Evolutionary conservation across 1,284 basidiomycete species (phyloP).

Genomic region (Sanghuangporus sanghuang): DNA sequence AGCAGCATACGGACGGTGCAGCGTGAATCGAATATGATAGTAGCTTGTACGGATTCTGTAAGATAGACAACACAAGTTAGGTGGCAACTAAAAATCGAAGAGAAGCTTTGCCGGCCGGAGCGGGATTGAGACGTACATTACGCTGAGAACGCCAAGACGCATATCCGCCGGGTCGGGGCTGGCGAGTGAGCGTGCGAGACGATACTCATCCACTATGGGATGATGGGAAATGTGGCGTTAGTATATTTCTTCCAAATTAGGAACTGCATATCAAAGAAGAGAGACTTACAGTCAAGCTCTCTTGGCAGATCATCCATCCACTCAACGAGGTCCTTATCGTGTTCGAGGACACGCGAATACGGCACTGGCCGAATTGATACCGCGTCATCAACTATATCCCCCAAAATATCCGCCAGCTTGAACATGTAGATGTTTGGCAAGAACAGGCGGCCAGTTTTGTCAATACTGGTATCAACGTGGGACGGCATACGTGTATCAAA

Average conservation of each 20-base stretch:
- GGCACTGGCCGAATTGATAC: slow-evolving; percentile 68
- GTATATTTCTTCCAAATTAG: not conserved
- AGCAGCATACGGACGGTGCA: slow-evolving; percentile 73
- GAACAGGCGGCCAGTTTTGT: slow-evolving; percentile 58
- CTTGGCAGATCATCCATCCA: slow-evolving; percentile 70
- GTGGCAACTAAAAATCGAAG: not conserved
- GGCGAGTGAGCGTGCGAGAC: slow-evolving; percentile 61
- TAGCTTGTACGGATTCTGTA: slow-evolving; percentile 55
- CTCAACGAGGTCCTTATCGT: slow-evolving; percentile 58
- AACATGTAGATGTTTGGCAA: slow-evolving; percentile 71
- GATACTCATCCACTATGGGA: slow-evolving; percentile 56
- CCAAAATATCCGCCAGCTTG: slow-evolving; percentile 67
- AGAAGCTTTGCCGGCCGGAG: not conserved
- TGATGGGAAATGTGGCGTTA: not conserved
- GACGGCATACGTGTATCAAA: slow-evolving; percentile 74
- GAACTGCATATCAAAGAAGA: not conserved
- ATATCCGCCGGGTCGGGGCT: slow-evolving; percentile 43
- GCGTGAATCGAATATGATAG: slow-evolving; percentile 75
- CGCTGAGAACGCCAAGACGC: slow-evolving; percentile 67
- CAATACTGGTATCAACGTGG: slow-evolving; percentile 50
- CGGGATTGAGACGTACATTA: slow-evolving; percentile 34
- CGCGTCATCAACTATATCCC: slow-evolving; percentile 78
- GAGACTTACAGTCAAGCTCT: slow-evolving; percentile 46
- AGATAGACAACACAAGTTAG: not conserved
- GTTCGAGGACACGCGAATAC: slow-evolving; percentile 66